Base-by-base conservation (phyloP, 73 alveolate genomes). In the Effrenium voratum region DNA sequence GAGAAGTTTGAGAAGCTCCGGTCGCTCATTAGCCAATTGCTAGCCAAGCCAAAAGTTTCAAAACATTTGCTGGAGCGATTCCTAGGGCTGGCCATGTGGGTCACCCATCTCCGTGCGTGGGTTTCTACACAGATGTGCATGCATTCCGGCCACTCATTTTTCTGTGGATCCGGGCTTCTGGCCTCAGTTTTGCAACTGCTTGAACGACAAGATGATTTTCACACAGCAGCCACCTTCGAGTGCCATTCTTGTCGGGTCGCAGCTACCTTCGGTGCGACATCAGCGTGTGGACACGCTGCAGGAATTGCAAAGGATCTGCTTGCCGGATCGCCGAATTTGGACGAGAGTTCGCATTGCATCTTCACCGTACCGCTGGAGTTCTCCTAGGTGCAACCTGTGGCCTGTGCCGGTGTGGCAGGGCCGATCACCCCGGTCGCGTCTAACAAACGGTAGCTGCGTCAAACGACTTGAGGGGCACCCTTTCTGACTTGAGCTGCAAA, bases 81-180 rank as follows among this genome's bases (percentile, higher is more conserved):
- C 46, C 43, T 79, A 4, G 91, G 91, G 10, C 46, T 79, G 41
- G n/a, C 24, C 30, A 43, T 28, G 91, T 79, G 91, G 91, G n/a
- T 79, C 30, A 45, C 70, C 45, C 70, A 46, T 26, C n/a, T 46
- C 45, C 41, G 91, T 2, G n/a, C 91, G 8, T 79, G 91, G 91
- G 30, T 30, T 5, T 79, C 45, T 79, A 79, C 46, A 44, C 45
- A 28, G 91, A 79, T n/a, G 28, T 79, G 28, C 40, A 79, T 32
- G 5, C 47, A 34, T 46, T 43, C 91, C 91, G 32, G 63, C 91
- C 19, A 41, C 91, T 4, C 70, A 46, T 2, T 79, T 12, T 68
- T 41, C 68, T 8, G 91, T 79, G 19, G 70, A 43, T 8, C 68
- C 68, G 46, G 70, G 47, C 26, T 5, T 3, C 32, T 79, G 91